A percentile compares a stretch with the other conserved stretches of the same genome.
Conservation (phyloP, 192 early-diverging fungal genomes). For the Coemansia furcata region DNA sequence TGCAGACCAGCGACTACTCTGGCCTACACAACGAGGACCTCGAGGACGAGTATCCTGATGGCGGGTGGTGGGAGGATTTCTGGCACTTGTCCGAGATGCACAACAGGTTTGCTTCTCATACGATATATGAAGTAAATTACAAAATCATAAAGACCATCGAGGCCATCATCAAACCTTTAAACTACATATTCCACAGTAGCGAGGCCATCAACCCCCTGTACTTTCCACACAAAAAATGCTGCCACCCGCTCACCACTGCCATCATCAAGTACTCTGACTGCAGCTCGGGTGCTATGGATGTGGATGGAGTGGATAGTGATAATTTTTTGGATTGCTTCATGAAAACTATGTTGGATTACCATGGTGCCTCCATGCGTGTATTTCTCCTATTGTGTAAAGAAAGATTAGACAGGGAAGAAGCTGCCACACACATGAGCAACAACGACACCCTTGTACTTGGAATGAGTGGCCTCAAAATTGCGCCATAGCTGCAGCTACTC, state of each 20-base stretch:
- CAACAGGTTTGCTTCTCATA: conserved; percentile 17
- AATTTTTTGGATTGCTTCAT: conserved; percentile 47
- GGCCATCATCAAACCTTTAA: conserved; percentile 33
- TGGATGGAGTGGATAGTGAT: neutral
- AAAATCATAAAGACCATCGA: conserved; percentile 42
- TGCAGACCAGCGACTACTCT: conserved; percentile 20
- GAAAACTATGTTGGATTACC: conserved; percentile 32
- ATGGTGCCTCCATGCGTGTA: conserved; percentile 26
- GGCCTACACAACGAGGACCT: conserved; percentile 28
- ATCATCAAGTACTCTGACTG: conserved; percentile 21
- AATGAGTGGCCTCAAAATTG: conserved; percentile 25
- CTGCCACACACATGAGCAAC: conserved; percentile 1
- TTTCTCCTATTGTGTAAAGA: conserved; percentile 32
- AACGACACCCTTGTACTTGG: conserved; percentile 23
- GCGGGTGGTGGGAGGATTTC: conserved; percentile 42
- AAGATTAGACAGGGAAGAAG: neutral
- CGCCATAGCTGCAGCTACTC: conserved; percentile 2
- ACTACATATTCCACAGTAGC: conserved; percentile 27
- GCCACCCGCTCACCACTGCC: conserved; percentile 27
- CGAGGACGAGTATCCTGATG: conserved; percentile 32
- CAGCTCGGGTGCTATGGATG: neutral
- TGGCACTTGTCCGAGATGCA: conserved; percentile 40
- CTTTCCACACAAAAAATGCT: neutral
- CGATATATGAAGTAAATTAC: conserved; percentile 44
- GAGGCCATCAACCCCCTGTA: conserved; percentile 12